Evolutionary conservation across 768 basidiomycete genomes (phyloP), one percentile per base, ranked within the genome.

Genomic region (Tubosaeta brunneosetosa): DNA sequence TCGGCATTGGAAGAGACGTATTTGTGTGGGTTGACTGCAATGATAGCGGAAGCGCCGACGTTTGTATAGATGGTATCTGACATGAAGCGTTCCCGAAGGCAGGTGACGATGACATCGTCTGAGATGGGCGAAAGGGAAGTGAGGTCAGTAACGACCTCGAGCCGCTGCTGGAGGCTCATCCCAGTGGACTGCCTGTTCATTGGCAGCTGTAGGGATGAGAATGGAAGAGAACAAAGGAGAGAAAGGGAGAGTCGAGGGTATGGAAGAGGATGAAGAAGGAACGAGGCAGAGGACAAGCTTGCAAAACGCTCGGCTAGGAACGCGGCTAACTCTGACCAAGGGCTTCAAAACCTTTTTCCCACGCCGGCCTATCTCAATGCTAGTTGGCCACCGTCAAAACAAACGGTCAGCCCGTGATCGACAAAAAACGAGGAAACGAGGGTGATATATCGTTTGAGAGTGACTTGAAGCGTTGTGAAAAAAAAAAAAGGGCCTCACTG

Each of bases 11-110:
- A 81, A 16, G 85, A 57, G 40, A 95, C 79, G 60, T 91, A 93
- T 69, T 94, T 94, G 76, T 94, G 89, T 0, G 94, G 94, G 70
- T 98, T 98, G 61, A 97, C 77, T 29, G 88, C 88, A 56, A 97
- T 84, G 59, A 97, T 74, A 8, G 78, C 77, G 27, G 83, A 83
- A 6, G 86, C 73, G 45, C 89, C 86, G 57, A 92, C 64, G 60
- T 61, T 73, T 44, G 91, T 91, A 73, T 93, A 93, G 60, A 91
- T 85, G 58, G 73, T 78, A 74, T 93, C 91, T 3, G 83, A 73
- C 80, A 91, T 85, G 71, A 93, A 93, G 14, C 91, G 80, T 65
- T 93, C 91, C 31, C 91, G 85, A 55, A 94, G 79, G 61, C 87
- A 87, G 55, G 88, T 80, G 53, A 91, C 88, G 67, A 94, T 83